A percentile compares a stretch with the other conserved stretches of the same genome.
Conservation (phyloP, 2,329 filamentous ascomycete genomes). For the Fusarium liriodendri region DNA sequence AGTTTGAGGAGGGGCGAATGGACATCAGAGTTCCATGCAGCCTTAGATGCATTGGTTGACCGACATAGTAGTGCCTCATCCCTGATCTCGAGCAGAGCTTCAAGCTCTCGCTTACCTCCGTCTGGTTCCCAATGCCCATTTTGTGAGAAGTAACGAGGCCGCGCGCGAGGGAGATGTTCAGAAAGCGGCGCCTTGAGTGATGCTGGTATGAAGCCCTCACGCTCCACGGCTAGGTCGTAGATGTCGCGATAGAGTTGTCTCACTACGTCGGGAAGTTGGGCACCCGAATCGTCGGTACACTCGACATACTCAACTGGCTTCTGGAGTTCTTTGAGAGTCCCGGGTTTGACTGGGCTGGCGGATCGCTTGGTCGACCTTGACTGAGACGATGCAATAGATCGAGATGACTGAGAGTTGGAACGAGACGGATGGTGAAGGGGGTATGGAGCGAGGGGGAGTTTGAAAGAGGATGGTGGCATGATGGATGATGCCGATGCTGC, state of each 20-base stretch:
- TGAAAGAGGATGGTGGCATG: no score
- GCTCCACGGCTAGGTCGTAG: constrained; percentile 1
- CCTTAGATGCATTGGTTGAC: not conserved
- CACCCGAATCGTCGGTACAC: not conserved
- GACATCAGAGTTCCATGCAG: constrained; percentile 7
- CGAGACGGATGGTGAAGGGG: no score
- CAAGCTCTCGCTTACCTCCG: not conserved
- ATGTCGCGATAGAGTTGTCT: constrained; percentile 5
- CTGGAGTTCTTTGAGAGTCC: not conserved
- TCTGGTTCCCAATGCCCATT: not conserved
- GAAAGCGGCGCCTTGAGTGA: not conserved
- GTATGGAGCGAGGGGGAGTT: no score
- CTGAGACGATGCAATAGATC: no score
- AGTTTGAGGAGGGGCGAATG: constrained; percentile 5
- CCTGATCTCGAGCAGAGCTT: not conserved
- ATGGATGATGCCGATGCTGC: no score
- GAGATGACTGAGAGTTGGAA: no score
- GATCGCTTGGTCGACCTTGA: no score
- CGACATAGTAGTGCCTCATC: not conserved
- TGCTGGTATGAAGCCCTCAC: not conserved
- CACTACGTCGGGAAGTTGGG: not conserved
- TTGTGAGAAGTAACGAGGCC: not conserved
- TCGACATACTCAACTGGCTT: constrained; percentile 5
- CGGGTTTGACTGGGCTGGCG: not conserved
- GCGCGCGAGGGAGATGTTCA: not conserved